Evolutionary conservation across 371 early-diverging fungal species (phyloP), one percentile per base, ranked within the genome.

Genomic region (Mortierella sp.): DNA sequence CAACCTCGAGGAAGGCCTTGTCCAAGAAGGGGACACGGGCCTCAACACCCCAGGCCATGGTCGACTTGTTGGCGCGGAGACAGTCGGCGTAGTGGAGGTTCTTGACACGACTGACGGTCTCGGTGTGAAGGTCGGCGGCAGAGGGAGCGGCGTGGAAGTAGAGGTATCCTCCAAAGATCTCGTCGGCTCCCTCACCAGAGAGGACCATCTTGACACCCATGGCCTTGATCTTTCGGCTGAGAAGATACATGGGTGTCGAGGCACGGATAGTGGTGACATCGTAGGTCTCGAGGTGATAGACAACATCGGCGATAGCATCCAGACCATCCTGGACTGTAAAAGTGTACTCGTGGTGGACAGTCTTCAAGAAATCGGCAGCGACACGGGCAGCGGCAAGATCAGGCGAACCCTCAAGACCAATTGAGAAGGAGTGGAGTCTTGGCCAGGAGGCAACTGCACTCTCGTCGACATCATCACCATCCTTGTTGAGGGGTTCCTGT

Each of bases 201-300:
- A 99, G 91, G 11, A 99, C 99, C 99, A 99, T 99, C 94, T 99
- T 99, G 89, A 98, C 98, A 73, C 98, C 98, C 91, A 96, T 95
- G 47, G 98, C 96, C 91, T 97, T 99, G 93, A 99, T 97, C 91
- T 97, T 97, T 78, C 99, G 94, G 72, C 96, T 95, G 68, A 98
- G 89, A 52, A 98, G 93, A 90, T 97, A 98, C 99, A 99, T 98
- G 75, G 99, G 99, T 2, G 99, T 99, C 44, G 96, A 96, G 11
- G 99, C 99, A 73, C 99, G 96, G 85, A 98, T 94, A 42, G 99
- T 98, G n/a, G 99, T 99, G n/a, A 99, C 99, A 89, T 99, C 99
- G 88, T 99, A 99, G 1, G 98, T 98, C 90, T 99, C 99, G 63
- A 99, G 90, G 82, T 99, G 98, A 84, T 97, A 95, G 84, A 99